Evolutionary conservation across 345 rosid species (phyloP), one percentile per base, ranked within the genome.

Genomic region (Ceriops zippeliana): DNA sequence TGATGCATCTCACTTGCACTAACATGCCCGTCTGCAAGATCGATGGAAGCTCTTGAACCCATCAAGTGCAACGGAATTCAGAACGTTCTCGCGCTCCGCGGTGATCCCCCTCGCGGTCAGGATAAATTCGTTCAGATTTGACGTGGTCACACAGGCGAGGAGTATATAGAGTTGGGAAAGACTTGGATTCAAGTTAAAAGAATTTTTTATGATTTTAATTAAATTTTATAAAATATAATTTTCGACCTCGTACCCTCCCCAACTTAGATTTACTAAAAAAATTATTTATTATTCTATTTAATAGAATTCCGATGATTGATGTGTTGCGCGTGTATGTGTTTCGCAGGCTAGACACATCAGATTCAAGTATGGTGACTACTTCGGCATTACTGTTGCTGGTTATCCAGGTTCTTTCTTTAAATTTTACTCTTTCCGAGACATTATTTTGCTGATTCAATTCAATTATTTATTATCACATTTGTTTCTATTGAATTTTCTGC

Each of bases 1-100:
- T 96, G 99, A 96, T 96, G 99, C 98, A 96, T 66, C 92, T 96
- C 66, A 96, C 99, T 42, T 96, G 99, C 68, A 96, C 99, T 38
- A 96, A 96, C 74, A 96, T 96, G 99, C 99, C 97, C 0, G 82
- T 96, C 1, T 91, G 90, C 75, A 87, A 89, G 90, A 96, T 96
- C 72, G 97, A 96, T 37, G 92, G 92, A 95, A 60, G 99, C 99
- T 6, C 97, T 95, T 60, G 62, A 78, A 35, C 74, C 92, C 3
- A 86, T 96, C 79, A 89, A 91, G 76, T 86, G 92, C 31, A 89
- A 89, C 65, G 99, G 99, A 1, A 96, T 96, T 20, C 99, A 96
- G 85, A 96, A 96, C 58, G 98, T 96, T 58, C 93, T 96, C 26
- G 99, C 99, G n/a, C 98, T 96, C 38, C 89, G 99, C n/a, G 98